Evolutionary conservation across 768 basidiomycete genomes (phyloP), one percentile per base, ranked within the genome.

Genomic region (Kwoniella newhampshirensis): DNA sequence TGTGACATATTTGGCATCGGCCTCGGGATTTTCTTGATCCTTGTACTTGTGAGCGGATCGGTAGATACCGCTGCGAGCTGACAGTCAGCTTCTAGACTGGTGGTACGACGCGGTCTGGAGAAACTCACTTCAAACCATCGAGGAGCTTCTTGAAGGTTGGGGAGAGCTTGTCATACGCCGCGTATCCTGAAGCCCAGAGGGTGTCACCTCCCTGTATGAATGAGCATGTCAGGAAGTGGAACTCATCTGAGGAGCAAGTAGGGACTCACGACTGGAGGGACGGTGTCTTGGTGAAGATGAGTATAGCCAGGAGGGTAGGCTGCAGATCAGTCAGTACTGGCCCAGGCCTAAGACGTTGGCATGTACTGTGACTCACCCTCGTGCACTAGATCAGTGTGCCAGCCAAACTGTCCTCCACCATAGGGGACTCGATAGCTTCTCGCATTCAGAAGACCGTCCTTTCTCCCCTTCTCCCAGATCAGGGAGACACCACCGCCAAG

Each of bases 251-350:
- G 32, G 6, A 13, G 32, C 32, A 32, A 13, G 32, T 32, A 32
- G 6, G 32, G 13, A 32, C 32, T 13, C 13, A 32, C 32, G 18
- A 72, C 68, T 36, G 64, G 67, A 17, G 70, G 70, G 4, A 72
- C 66, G n/a, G 71, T 68, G 50, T 73, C 71, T 44, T 73, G 68
- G 60, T 70, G 64, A 5, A 73, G 57, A 42, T 73, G 71, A 18
- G 71, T 73, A 53, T 66, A 67, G 9, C 66, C 71, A 9, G 71
- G 68, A n/a, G 85, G 85, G 18, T 82, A 68, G 11, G 59, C 65
- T 60, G 50, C 7, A 49, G 57, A 9, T 43, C 1, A 36, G 27
- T 54, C 37, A 26, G 32, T 13, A 32, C 13, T 6, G 32, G 13
- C 7, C 4, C n/a, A 42, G n/a, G 41, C n/a, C n/a, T n/a, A n/a